Evolutionary conservation across 192 early-diverging fungal species (phyloP), one percentile per base, ranked within the genome.

Genomic region (Chytriomyces sp.): DNA sequence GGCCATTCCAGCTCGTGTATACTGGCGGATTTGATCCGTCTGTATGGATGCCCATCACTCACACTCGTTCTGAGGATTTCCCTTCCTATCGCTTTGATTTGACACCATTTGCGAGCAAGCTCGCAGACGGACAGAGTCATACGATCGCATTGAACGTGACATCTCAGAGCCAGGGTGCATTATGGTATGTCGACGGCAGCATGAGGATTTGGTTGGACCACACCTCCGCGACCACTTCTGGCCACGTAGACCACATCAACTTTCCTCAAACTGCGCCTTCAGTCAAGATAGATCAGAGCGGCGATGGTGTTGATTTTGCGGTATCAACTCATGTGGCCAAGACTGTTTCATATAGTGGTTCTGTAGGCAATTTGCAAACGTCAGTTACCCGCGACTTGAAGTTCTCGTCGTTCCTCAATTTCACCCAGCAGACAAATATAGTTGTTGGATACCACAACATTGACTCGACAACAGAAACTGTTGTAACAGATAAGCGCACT

Each of bases 21-120:
- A 78, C 77, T 60, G 77, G 77, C 22, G 77, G 74, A 31, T 39
- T 73, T 37, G 70, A 72, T 56, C 74, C 74, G n/a, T 41, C 68
- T 25, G 44, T 77, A 6, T 78, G 74, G 74, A 49, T 39, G 10
- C 77, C 77, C 14, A 39, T 77, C 34, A 44, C 70, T 5, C 57
- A 17, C 59, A 76, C 64, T 26, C 38, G 58, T 26, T 26, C 74
- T 26, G 68, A 59, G 31, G 34, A 76, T 36, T 22, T 78, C 38
- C 77, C 77, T 14, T 25, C 55, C 5, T 74, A 56, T 44, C 36
- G 19, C 4, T 55, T 78, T 30, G 77, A 75, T 55, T 32, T 78
- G 5, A 78, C 77, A 25, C 74, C 77, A 5, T 78, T 62, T 40
- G 40, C 63, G 19, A 25, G 32, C 39, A 19, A 73, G 5, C 37